These are phyloP conservation scores for Podospora conica DNA, from an alignment of 495 filamentous ascomycete genomes.

Conservation along the genomic window DNA sequence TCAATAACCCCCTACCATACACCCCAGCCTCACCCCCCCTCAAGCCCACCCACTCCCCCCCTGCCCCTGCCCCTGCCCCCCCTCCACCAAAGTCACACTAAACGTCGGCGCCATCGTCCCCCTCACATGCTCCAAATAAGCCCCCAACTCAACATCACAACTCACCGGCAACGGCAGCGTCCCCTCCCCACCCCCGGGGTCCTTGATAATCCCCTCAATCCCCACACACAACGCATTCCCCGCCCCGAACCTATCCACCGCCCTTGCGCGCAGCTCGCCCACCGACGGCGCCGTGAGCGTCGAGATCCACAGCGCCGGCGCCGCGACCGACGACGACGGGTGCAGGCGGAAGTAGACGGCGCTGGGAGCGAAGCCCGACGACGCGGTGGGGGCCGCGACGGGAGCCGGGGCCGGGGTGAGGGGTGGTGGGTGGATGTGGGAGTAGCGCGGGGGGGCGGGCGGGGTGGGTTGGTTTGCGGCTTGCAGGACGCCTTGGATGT, in stretches of 20 bases:
- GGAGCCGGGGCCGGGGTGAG: slow-evolving; percentile 7
- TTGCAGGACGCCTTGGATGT: slow-evolving; percentile 5
- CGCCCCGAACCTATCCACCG: slow-evolving; percentile 42
- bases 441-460: neutral
- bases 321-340: slow-evolving; percentile 44
- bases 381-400: neutral
- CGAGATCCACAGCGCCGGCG: slow-evolving; percentile 53
- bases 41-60: neutral
- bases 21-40: neutral
- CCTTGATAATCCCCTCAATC: slow-evolving; percentile 61
- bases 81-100: slow-evolving; percentile 37
- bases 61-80: slow-evolving; percentile 1
- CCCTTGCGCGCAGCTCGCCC: slow-evolving; percentile 48
- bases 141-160: slow-evolving; percentile 62
- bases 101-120: slow-evolving; percentile 60
- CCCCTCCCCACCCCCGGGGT: slow-evolving; percentile 46
- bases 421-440: neutral
- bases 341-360: slow-evolving; percentile 62
- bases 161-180: slow-evolving; percentile 51
- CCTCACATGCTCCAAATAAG: slow-evolving; percentile 57
- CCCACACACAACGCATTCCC: slow-evolving; percentile 46
- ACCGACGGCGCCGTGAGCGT: slow-evolving; percentile 52
- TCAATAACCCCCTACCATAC: neutral
- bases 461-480: neutral
- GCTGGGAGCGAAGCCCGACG: slow-evolving; percentile 23